These are phyloP conservation scores for Taiozyma sp. DNA, from an alignment of 1,139 yeast genomes.

Conservation along the genomic window DNA sequence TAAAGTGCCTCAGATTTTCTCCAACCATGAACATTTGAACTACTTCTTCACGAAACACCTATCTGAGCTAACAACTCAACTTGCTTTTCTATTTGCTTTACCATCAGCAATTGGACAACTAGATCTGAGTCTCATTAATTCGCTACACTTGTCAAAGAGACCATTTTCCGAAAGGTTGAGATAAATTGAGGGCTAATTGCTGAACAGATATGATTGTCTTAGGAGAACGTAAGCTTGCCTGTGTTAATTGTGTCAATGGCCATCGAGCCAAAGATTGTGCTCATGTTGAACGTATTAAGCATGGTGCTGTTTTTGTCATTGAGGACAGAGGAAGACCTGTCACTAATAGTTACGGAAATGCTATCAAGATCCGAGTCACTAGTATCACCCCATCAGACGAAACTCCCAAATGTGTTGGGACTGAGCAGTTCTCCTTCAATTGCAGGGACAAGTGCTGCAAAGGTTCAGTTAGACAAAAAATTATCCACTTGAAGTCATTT, in stretches of 20 bases:
- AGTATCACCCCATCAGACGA: neutral
- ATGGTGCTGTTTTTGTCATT: constrained; percentile 2
- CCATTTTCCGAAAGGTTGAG: no score
- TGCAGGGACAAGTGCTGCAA: neutral
- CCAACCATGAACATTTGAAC: neutral
- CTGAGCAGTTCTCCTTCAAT: neutral
- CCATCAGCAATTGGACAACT: neutral
- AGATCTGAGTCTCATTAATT: neutral
- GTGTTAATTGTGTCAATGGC: constrained; percentile 7
- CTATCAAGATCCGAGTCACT: neutral
- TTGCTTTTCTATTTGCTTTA: neutral
- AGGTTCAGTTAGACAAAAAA: neutral
- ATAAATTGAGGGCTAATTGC: neutral
- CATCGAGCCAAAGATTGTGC: constrained; percentile 7
- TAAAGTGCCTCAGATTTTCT: neutral
- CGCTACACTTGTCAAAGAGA: no score
- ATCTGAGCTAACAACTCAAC: neutral
- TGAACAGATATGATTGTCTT: neutral
- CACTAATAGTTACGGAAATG: neutral
- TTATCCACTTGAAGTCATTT: neutral
- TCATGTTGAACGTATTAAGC: constrained; percentile 1
- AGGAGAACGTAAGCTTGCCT: constrained; percentile 4
- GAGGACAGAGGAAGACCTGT: constrained; percentile 8
- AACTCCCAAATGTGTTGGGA: neutral
- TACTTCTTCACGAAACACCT: neutral